These are phyloP conservation scores for Sisymbrium altissimum DNA, from an alignment of 345 rosid species.

Conservation along the genomic window DNA sequence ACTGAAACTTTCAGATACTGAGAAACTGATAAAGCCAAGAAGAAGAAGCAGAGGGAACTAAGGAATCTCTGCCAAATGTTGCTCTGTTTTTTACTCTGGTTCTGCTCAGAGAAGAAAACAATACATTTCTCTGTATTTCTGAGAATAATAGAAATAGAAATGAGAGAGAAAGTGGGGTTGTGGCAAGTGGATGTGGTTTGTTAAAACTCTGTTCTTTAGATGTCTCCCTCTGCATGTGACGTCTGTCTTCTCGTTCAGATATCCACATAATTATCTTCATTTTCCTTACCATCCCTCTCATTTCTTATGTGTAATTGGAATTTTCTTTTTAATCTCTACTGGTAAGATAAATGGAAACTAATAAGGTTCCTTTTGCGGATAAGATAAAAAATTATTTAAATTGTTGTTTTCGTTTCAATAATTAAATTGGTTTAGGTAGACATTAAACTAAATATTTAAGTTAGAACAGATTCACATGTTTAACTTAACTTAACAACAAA, in stretches of 20 bases:
- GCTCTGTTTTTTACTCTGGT: conserved; percentile 10
- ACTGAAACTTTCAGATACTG: conserved; percentile 19
- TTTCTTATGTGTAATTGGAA: not conserved
- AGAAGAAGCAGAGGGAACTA: conserved; percentile 13
- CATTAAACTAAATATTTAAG: not conserved
- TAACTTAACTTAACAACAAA: conserved; percentile 6
- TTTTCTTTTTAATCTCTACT: not conserved
- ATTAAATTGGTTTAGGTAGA: not conserved
- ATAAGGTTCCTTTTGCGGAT: not conserved
- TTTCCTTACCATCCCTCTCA: no score
- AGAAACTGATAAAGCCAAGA: conserved; percentile 10
- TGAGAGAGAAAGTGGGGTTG: conserved; percentile 11
- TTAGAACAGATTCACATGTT: not conserved
- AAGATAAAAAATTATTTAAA: not conserved
- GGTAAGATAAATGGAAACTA: not conserved
- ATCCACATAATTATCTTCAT: conserved; percentile 9
- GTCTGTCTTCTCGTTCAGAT: conserved; percentile 25
- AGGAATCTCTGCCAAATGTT: conserved; percentile 33
- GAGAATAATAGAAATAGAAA: conserved; percentile 7
- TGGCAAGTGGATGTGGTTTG: conserved; percentile 60
- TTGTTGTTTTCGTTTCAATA: not conserved
- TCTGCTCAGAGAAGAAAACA: conserved; percentile 30
- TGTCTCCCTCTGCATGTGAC: conserved; percentile 69
- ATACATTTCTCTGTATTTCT: not conserved
- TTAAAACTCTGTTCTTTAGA: conserved; percentile 18